Base-by-base conservation (phyloP, 805 yeast species). In the Scheffersomyces spartinae region DNA sequence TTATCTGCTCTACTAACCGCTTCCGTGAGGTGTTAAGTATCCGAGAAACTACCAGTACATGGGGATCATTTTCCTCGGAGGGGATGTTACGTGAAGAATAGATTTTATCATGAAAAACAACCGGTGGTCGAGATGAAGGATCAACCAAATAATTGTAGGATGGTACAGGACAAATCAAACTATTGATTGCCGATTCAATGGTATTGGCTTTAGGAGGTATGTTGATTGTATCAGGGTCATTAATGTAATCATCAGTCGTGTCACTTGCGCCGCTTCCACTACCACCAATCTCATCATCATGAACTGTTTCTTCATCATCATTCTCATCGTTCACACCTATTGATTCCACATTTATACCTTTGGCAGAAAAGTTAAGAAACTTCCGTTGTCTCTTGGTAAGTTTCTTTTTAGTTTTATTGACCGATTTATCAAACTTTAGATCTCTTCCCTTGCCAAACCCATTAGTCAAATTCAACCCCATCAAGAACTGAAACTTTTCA, bases 141-240 rank as follows among this genome's bases (percentile, higher is more conserved):
- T 52, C 37, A 14, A 46, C 31, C 9, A 61, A 43, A 31, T 38
- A 59, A 11, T 41, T 31, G 5, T 33, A 32, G 1, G 61, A 47
- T 1, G 68, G 68, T 13, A 49, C 38, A 0, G 68, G 68, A 31
- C 60, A 51, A 9, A 59, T 32, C 6, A 60, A 26, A 2, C 64
- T 43, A 36, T 41, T 52, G n/a, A 60, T 29, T 2, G 65, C 66
- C 7, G 62, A 53, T 25, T 56, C 64, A 7, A 61, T 43, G 1
- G 61, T 53, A 3, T 61, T 53, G 1, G 68, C 64, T 34, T 55
- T 53, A 2, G 65, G 65, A 2, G 66, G 68, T 6, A 72, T 61
- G 8, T 47, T 39, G 18, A 68, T n/a, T n/a, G n/a, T n/a, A n/a
- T n/a, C n/a, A n/a, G n/a, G n/a, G n/a, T n/a, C n/a, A n/a, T n/a